Evolutionary conservation across 495 filamentous ascomycete species (phyloP).

Genomic region (Saxophila tyrrhenica): DNA sequence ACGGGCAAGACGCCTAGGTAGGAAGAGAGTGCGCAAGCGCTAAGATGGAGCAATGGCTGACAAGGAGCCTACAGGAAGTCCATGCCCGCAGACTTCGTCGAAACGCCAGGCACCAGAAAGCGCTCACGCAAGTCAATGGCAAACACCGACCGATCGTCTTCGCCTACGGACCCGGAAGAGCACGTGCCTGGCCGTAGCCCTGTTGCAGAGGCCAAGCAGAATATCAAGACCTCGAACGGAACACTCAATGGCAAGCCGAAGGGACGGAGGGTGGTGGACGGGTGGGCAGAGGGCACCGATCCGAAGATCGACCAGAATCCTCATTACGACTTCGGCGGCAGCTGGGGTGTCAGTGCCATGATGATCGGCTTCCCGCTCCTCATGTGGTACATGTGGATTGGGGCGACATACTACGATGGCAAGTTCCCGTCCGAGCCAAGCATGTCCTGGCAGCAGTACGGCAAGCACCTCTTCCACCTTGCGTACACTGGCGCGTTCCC

Average conservation of each 20-base stretch:
- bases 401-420: slow-evolving; percentile 80
- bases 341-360: slow-evolving; percentile 60
- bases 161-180: slow-evolving; percentile 11
- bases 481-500: slow-evolving; percentile 77
- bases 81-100: slow-evolving; percentile 32
- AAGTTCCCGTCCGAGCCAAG: slow-evolving; percentile 54
- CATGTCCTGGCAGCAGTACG: slow-evolving; percentile 59
- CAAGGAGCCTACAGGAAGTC: slow-evolving; percentile 23
- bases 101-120: slow-evolving; percentile 29
- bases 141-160: slow-evolving; percentile 16
- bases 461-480: slow-evolving; percentile 51
- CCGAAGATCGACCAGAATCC: slow-evolving; percentile 70
- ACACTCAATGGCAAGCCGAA: slow-evolving; percentile 19
- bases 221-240: slow-evolving; percentile 9
- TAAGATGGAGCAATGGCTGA: background rate
- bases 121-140: slow-evolving; percentile 25
- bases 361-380: slow-evolving; percentile 87
- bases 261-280: slow-evolving; percentile 41
- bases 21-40: background rate
- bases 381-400: slow-evolving; percentile 99
- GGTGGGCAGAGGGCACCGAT: slow-evolving; percentile 56
- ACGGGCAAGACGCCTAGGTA: slow-evolving; percentile 34
- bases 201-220: slow-evolving; percentile 4
- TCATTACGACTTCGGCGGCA: slow-evolving; percentile 82
- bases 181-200: slow-evolving; percentile 3